Evolutionary conservation across 2,329 filamentous ascomycete species (phyloP).

Genomic region (Coniella vitis): DNA sequence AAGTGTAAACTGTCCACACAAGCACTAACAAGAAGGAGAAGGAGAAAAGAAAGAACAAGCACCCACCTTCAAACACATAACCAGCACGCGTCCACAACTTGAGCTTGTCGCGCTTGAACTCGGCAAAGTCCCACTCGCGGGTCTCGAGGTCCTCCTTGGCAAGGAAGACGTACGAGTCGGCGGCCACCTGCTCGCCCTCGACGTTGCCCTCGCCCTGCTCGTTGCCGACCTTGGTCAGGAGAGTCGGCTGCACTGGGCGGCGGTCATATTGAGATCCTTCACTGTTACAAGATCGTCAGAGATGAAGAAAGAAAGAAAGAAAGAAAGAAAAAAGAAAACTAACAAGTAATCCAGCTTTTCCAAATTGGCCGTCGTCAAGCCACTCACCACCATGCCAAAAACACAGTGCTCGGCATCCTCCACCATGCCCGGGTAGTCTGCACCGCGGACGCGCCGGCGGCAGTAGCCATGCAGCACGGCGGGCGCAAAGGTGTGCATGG

Average conservation of each 20-base stretch:
- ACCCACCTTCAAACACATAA: slow-evolving; percentile 37
- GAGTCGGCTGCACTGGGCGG: slow-evolving; percentile 45
- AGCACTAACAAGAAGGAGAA: slow-evolving; percentile 4
- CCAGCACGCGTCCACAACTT: slow-evolving; percentile 45
- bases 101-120: slow-evolving; percentile 72
- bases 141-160: slow-evolving; percentile 51
- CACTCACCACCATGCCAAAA: slow-evolving; percentile 68
- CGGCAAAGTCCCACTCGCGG: slow-evolving; percentile 80
- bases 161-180: slow-evolving; percentile 61
- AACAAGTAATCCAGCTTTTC: slow-evolving; percentile 65
- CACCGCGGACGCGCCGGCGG: slow-evolving; percentile 59
- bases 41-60: neutral
- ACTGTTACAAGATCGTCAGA: neutral
- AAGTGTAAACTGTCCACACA: too few relatives aligned
- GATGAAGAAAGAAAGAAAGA: too few relatives aligned
- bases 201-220: slow-evolving; percentile 33
- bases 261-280: slow-evolving; percentile 71
- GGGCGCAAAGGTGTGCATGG: slow-evolving; percentile 59
- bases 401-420: slow-evolving; percentile 51
- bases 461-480: slow-evolving; percentile 70
- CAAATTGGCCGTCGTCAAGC: slow-evolving; percentile 72
- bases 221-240: slow-evolving; percentile 33
- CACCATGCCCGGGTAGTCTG: slow-evolving; percentile 78
- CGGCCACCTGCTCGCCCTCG: slow-evolving; percentile 41
- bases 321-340: neutral